Evolutionary conservation across 179 eudicot species (phyloP), one percentile per base, ranked within the genome.

Genomic region (Heliamphora pulchella): DNA sequence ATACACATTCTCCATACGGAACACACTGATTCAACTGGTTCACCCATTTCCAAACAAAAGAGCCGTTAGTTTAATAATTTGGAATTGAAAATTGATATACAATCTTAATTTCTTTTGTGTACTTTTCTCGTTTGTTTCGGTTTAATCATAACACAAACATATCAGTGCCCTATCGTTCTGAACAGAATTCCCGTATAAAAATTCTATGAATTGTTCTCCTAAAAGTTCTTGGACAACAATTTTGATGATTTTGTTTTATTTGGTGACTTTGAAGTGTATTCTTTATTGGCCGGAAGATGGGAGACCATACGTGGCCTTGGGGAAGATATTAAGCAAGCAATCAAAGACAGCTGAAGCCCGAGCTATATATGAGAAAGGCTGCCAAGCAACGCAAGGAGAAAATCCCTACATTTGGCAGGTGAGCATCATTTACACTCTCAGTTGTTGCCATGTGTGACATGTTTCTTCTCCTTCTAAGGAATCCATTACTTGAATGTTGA

Each of bases 321-420:
- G 99, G 22, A 96, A 92, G 85, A 87, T 89, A 51, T 78, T 91
- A 79, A 81, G 92, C 78, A 96, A 91, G 86, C 99, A 94, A 84
- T 89, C 91, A 39, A 88, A 84, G 82, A 80, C 81, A 81, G 82
- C 84, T n/a, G 98, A 96, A 90, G 99, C 99, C 59, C 90, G 94
- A 78, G 87, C 87, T 11, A 90, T 94, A 8, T 96, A 96, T 79
- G 99, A 94, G 85, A 92, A 90, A 87, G 99, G 99, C 41, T 92
- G 97, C 86, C 99, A 95, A 78, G 94, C 98, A 75, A 96, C 98
- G 22, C 91, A 96, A 86, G 99, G 98, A 14, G 99, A 96, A 88
- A 96, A 96, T 79, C 83, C 99, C 59, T 96, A 74, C 87, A 92
- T 96, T 62, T 96, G 99, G 99, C 99, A 96, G 98, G 98, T 93